Percentiles rank a stretch among this genome's conserved stretches.
Evolutionary conservation across 2,329 filamentous ascomycete species (phyloP).

Genomic region (Fusarium sp.): DNA sequence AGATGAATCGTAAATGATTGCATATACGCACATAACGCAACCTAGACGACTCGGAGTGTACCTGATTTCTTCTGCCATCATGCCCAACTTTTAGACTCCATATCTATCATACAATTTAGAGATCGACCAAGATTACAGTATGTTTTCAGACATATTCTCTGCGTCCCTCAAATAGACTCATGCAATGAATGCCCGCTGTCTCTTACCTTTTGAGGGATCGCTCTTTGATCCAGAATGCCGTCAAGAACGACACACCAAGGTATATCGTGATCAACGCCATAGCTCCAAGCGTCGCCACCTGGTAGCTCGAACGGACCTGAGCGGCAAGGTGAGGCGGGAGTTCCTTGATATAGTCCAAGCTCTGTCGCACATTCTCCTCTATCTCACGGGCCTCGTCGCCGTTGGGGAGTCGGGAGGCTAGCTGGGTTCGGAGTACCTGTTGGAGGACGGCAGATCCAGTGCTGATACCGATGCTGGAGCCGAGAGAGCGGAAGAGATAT

Average conservation of each 20-base stretch:
- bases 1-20: constrained; percentile 16
- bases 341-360: constrained; percentile 74
- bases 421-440: constrained; percentile 69
- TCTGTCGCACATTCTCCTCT: constrained; percentile 76
- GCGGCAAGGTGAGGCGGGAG: constrained; percentile 70
- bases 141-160: neutral
- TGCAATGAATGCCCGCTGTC: neutral
- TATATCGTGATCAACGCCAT: constrained; percentile 55
- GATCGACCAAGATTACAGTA: neutral
- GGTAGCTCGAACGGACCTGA: constrained; percentile 76
- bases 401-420: constrained; percentile 65
- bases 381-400: constrained; percentile 73
- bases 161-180: neutral
- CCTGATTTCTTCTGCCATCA: neutral
- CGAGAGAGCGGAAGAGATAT: constrained; percentile 83
- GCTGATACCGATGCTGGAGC: constrained; percentile 81
- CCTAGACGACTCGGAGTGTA: neutral
- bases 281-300: constrained; percentile 55
- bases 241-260: constrained; percentile 52
- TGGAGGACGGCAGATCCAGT: constrained; percentile 79
- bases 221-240: constrained; percentile 66
- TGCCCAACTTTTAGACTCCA: constrained; percentile 4
- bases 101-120: constrained; percentile 3
- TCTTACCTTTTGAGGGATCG: constrained; percentile 60
- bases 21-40: neutral